A percentile compares a stretch with the other conserved stretches of the same genome.
Evolutionary conservation across 176 grass and related monocot genomes (phyloP).

Genomic region (Phyllostachys edulis): DNA sequence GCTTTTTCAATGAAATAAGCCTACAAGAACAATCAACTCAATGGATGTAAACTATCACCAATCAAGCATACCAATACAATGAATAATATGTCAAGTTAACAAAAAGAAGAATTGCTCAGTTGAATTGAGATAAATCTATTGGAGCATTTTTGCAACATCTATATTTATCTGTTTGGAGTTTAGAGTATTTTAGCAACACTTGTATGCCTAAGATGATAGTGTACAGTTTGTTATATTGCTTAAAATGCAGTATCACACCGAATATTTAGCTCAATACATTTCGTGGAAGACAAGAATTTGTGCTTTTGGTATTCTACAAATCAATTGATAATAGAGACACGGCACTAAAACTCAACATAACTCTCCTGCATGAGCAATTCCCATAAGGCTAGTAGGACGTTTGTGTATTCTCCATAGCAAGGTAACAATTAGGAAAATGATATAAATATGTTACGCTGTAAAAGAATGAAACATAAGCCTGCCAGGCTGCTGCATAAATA

Average conservation of each 20-base stretch:
- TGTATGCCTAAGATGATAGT: background rate
- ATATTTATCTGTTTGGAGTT: background rate
- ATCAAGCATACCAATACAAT: slow-evolving; percentile 6
- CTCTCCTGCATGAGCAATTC: background rate
- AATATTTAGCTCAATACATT: slow-evolving; percentile 1
- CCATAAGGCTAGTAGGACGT: background rate
- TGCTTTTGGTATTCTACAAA: slow-evolving; percentile 1
- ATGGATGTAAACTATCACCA: slow-evolving; percentile 8
- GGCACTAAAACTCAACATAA: background rate
- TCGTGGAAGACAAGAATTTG: background rate
- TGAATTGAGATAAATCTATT: background rate
- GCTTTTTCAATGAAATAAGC: slow-evolving; percentile 27
- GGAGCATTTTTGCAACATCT: background rate
- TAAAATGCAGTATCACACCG: background rate
- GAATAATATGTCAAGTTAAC: background rate
- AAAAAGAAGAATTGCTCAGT: background rate
- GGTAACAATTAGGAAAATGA: background rate
- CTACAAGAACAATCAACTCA: slow-evolving; percentile 6
- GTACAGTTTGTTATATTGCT: background rate
- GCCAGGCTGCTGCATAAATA: background rate
- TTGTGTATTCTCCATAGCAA: background rate
- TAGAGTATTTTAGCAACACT: background rate
- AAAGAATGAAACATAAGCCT: background rate
- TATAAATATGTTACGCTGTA: background rate
- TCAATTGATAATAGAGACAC: slow-evolving; percentile 24